Percentiles rank a stretch among this genome's conserved stretches.
These are phyloP conservation scores for Ophiostoma perfectum DNA, from an alignment of 2,329 filamentous ascomycete species.

Conservation along the genomic window DNA sequence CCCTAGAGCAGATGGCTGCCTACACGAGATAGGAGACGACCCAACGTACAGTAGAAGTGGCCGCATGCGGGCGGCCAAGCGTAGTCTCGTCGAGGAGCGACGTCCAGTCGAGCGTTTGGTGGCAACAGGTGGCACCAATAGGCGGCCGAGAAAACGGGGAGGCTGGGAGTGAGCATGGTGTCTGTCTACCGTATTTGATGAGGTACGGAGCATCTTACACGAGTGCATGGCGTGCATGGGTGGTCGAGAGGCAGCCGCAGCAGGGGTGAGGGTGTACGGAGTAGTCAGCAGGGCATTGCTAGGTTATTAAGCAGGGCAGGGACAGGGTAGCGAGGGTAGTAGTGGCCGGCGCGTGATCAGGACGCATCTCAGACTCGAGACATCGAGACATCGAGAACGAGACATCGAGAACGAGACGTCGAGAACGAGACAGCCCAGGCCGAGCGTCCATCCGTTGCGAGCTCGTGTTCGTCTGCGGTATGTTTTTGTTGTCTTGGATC, in stretches of 20 bases:
- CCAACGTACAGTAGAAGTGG: too few species aligned
- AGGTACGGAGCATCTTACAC: too few species aligned
- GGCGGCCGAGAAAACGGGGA: neutral
- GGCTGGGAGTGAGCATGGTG: neutral
- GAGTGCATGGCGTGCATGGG: neutral
- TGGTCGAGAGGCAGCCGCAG: neutral
- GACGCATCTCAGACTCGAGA: too few species aligned
- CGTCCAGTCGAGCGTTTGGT: neutral
- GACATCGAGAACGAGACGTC: too few species aligned
- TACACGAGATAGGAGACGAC: too few species aligned
- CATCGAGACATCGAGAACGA: too few species aligned
- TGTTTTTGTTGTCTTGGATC: too few species aligned
- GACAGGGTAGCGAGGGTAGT: neutral
- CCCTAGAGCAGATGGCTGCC: neutral
- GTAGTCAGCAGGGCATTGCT: neutral
- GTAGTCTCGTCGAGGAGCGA: neutral
- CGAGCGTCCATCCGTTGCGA: too few species aligned
- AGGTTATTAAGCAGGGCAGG: neutral
- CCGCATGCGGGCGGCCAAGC: neutral
- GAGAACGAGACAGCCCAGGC: too few species aligned
- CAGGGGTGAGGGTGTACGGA: neutral
- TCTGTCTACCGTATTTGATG: too few species aligned
- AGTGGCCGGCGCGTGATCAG: too few species aligned
- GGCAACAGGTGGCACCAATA: slow-evolving; percentile 2
- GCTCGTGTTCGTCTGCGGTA: too few species aligned